These are phyloP conservation scores for Tolypocladium sp. DNA, from an alignment of 2,329 filamentous ascomycete genomes.

Conservation along the genomic window DNA sequence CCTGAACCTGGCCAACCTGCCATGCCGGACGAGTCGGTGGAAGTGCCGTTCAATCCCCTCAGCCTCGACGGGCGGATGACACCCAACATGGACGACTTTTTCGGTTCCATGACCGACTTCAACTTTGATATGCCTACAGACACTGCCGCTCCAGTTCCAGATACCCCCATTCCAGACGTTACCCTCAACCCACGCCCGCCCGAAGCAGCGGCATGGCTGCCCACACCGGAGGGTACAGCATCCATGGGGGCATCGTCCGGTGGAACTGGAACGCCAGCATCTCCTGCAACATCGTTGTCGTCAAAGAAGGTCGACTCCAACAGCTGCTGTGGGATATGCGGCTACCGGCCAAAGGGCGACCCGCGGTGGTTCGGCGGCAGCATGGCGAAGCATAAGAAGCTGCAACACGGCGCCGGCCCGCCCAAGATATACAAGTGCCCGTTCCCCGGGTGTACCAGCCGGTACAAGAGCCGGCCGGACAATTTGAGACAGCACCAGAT, in stretches of 20 bases:
- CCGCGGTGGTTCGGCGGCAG: constrained; percentile 50
- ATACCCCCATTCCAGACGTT: background rate
- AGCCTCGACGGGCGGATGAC: background rate
- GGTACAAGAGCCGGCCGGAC: constrained; percentile 46
- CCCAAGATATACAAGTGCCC: constrained; percentile 43
- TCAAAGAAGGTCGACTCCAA: constrained; percentile 27
- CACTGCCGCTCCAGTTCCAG: background rate
- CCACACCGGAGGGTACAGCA: background rate
- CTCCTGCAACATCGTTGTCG: background rate
- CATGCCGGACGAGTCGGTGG: background rate
- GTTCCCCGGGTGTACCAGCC: constrained; percentile 43
- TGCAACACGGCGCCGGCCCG: constrained; percentile 39
- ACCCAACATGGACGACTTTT: constrained; percentile 9
- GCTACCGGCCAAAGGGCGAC: constrained; percentile 45
- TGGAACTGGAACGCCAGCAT: background rate
- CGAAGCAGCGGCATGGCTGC: background rate
- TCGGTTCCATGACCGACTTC: constrained; percentile 10
- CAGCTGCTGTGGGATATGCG: constrained; percentile 41
- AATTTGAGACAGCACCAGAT: constrained; percentile 48
- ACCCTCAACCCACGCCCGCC: constrained; percentile 4
- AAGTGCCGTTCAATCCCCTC: background rate
- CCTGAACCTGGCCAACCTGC: background rate
- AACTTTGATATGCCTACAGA: constrained; percentile 5
- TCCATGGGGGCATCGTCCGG: background rate
- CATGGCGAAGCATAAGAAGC: constrained; percentile 49